Evolutionary conservation across 306 rosid species (phyloP), one percentile per base, ranked within the genome.

Genomic region (Citrullus mucosospermus): DNA sequence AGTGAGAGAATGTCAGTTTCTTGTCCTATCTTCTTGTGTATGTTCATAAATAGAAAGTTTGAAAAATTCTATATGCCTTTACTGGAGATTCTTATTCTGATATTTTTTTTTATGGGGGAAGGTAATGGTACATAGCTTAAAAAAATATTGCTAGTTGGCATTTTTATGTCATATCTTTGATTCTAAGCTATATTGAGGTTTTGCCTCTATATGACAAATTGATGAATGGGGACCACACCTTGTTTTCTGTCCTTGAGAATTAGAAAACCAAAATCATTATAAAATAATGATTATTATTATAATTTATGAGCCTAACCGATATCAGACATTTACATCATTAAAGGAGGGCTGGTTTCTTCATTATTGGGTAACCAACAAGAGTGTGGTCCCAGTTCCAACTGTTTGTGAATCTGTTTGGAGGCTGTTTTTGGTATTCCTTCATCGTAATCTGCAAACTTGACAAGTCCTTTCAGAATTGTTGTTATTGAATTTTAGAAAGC

Each of bases 221-320:
- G 81, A 83, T 78, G 78, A 83, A 81, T 74, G 84, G 90, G 97
- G 95, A 90, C 93, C 97, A 82, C 88, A 61, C 61, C 80, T 75
- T 88, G 83, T 84, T 84, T 82, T 84, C 67, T 83, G 63, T 83
- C 80, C 77, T 70, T 83, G 76, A 81, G 78, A 82, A 75, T 61
- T 81, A 70, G 80, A 73, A 75, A 63, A 65, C 60, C 61, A 83
- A 81, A 79, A 82, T 82, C 78, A 36, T 39, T 71, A 75, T 66
- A 75, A 69, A 72, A 46, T 78, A 78, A 66, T 80, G 61, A 10
- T 54, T 9, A 38, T 54, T 53, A 34, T n/a, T 32, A 53, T 74
- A 34, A 15, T 16, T 12, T 48, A 48, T 48, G 5, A 73, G 6
- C 12, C 63, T 53, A 30, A 34, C 48, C 34, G 48, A 53, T 74